These are phyloP conservation scores for Pichia sp. DNA, from an alignment of 1,139 yeast species.

Conservation along the genomic window DNA sequence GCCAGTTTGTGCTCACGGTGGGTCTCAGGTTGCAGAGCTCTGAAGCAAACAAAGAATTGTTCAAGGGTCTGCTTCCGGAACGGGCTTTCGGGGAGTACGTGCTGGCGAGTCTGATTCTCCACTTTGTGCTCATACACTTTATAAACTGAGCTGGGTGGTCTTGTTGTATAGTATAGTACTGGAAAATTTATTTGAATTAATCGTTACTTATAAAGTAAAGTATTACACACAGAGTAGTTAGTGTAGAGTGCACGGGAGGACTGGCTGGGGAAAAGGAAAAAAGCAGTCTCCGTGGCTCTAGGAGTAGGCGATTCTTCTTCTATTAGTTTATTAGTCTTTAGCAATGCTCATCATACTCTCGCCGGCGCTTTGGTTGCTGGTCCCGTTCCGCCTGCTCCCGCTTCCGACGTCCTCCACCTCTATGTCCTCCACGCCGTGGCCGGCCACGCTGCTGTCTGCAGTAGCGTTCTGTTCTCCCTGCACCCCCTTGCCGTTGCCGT, in stretches of 20 bases:
- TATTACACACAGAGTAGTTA: conserved; percentile 8
- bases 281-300: no score
- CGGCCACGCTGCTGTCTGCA: neutral
- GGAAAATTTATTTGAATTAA: neutral
- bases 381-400: conserved; percentile 4
- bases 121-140: conserved; percentile 86
- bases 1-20: conserved; percentile 87
- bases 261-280: neutral
- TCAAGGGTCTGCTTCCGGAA: conserved; percentile 58
- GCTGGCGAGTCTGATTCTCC: conserved; percentile 82
- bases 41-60: conserved; percentile 39
- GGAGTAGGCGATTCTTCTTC: no score
- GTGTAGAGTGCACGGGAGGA: neutral
- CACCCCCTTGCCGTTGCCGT: conserved; percentile 6
- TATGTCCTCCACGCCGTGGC: conserved; percentile 5
- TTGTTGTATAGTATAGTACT: neutral
- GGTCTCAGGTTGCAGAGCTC: conserved; percentile 71
- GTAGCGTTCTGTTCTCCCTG: no score
- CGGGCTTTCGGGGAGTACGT: conserved; percentile 86
- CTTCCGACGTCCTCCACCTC: conserved; percentile 7
- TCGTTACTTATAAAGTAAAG: conserved; percentile 8
- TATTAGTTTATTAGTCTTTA: conserved; percentile 9
- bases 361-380: conserved; percentile 23
- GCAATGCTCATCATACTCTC: conserved; percentile 34
- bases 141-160: conserved; percentile 50